Conservation (phyloP, 108 stramenopile genomes). For the Cyclotella atomus region DNA sequence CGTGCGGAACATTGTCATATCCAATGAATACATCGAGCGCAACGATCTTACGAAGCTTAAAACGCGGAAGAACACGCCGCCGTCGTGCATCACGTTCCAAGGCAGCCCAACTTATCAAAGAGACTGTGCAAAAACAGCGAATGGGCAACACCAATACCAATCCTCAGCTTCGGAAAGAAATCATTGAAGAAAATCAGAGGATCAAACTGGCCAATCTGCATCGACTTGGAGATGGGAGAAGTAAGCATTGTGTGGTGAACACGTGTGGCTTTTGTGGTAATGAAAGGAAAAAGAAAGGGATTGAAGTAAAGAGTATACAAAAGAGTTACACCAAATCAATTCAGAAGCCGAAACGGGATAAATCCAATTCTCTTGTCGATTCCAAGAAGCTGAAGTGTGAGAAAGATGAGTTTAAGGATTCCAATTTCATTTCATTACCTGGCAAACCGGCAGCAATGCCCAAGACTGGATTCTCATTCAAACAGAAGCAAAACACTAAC, state of each 20-base stretch:
- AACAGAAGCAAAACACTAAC: not conserved
- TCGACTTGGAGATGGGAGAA: conserved; percentile 44
- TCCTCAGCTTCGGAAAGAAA: conserved; percentile 4
- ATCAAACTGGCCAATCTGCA: conserved; percentile 11
- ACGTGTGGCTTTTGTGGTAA: conserved; percentile 35
- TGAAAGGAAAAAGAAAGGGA: conserved; percentile 37
- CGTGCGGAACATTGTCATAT: conserved; percentile 31
- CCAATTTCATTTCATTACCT: conserved; percentile 8
- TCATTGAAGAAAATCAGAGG: conserved; percentile 1
- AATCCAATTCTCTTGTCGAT: too few relatives aligned
- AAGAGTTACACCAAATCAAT: not conserved
- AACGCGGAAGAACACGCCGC: conserved; percentile 27
- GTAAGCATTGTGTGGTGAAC: conserved; percentile 32
- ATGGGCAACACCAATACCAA: conserved; percentile 7
- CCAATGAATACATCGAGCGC: conserved; percentile 14
- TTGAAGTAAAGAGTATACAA: conserved; percentile 15
- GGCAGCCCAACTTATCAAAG: conserved; percentile 22
- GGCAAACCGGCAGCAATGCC: not conserved
- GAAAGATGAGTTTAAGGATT: conserved; percentile 6
- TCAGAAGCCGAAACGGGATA: not conserved
- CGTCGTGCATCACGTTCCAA: conserved; percentile 34
- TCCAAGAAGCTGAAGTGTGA: not conserved
- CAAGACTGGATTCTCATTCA: not conserved
- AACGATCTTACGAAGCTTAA: conserved; percentile 22
- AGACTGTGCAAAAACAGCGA: conserved; percentile 21